A percentile compares a stretch with the other conserved stretches of the same genome.
phyloP scores from a whole-genome alignment of 352 stramenopile genomes.

The Phytophthora colocasiae region DNA sequence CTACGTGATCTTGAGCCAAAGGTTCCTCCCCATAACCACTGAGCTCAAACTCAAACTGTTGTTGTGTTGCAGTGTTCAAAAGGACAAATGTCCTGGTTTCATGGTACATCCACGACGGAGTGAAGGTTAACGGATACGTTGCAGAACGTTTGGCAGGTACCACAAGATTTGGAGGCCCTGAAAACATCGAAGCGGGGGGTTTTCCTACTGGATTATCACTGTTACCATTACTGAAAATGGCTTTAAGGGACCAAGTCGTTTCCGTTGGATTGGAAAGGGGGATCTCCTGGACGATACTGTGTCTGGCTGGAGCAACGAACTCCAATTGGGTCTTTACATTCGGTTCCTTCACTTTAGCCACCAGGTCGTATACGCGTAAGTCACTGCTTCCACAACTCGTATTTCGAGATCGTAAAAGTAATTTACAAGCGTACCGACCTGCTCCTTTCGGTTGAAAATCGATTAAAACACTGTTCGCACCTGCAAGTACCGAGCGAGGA shows the following conservation, averaged over 20 bases:
- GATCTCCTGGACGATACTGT: slow-evolving; percentile 92
- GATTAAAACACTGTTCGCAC: slow-evolving; percentile 63
- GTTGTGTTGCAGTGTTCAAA: slow-evolving; percentile 82
- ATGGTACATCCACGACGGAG: slow-evolving; percentile 75
- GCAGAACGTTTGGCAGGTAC: slow-evolving; percentile 77
- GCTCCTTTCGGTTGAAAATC: slow-evolving; percentile 82
- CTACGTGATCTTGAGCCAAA: slow-evolving; percentile 90
- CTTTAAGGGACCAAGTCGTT: slow-evolving; percentile 83
- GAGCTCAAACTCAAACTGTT: slow-evolving; percentile 92
- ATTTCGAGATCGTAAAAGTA: slow-evolving; percentile 68
- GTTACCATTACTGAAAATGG: slow-evolving; percentile 50
- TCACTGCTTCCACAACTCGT: slow-evolving; percentile 74
- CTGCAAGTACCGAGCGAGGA: slow-evolving; percentile 44
- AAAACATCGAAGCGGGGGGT: slow-evolving; percentile 60
- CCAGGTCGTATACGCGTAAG: slow-evolving; percentile 84
- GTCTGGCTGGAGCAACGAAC: slow-evolving; percentile 87
- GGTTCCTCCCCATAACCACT: slow-evolving; percentile 89
- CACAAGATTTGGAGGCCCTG: slow-evolving; percentile 63
- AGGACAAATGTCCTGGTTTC: slow-evolving; percentile 82
- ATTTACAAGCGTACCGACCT: slow-evolving; percentile 73
- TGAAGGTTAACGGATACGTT: slow-evolving; percentile 86
- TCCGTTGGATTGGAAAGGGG: slow-evolving; percentile 91
- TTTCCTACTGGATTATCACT: slow-evolving; percentile 17
- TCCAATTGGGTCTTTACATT: slow-evolving; percentile 88
- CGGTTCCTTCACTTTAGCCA: slow-evolving; percentile 87